A percentile compares a stretch with the other conserved stretches of the same genome.
Conservation (phyloP, 805 yeast genomes). For the Sugiyamaella floridensis region DNA sequence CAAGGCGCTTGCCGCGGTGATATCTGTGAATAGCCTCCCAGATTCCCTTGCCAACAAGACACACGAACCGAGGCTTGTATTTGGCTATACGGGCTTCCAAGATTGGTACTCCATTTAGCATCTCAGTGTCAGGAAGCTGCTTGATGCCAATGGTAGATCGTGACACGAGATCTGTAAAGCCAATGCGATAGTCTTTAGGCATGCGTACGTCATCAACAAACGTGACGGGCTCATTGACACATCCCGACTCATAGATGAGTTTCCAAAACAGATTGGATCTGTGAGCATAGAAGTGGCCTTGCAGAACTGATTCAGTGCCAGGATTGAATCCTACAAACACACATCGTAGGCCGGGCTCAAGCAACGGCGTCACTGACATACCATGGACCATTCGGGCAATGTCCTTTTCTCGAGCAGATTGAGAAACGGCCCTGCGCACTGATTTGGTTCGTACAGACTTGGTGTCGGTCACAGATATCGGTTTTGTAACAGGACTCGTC, state of each 20-base stretch:
- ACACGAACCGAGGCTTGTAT: constrained; percentile 39
- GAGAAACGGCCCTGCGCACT: too few species aligned
- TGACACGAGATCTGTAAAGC: constrained; percentile 64
- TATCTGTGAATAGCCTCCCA: constrained; percentile 53
- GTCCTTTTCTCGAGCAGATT: background rate
- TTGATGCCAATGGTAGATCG: constrained; percentile 55
- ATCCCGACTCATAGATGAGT: constrained; percentile 45
- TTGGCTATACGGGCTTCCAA: constrained; percentile 40
- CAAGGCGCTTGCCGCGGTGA: constrained; percentile 28
- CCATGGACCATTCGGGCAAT: background rate
- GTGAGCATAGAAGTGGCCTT: constrained; percentile 71
- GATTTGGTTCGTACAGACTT: too few species aligned
- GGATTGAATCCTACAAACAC: constrained; percentile 72
- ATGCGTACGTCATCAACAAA: constrained; percentile 37
- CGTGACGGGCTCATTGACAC: constrained; percentile 33
- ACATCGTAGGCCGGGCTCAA: constrained; percentile 31
- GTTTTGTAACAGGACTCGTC: background rate
- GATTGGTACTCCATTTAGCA: constrained; percentile 47
- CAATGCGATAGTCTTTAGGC: constrained; percentile 43
- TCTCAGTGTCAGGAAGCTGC: constrained; percentile 48
- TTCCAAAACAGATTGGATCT: constrained; percentile 64
- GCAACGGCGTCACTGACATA: constrained; percentile 18
- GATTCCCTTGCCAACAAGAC: constrained; percentile 67
- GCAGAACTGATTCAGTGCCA: constrained; percentile 50
- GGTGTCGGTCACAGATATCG: too few species aligned